phyloP scores from a whole-genome alignment of 169 alveolate species.

The Sarcocystis neurona region DNA sequence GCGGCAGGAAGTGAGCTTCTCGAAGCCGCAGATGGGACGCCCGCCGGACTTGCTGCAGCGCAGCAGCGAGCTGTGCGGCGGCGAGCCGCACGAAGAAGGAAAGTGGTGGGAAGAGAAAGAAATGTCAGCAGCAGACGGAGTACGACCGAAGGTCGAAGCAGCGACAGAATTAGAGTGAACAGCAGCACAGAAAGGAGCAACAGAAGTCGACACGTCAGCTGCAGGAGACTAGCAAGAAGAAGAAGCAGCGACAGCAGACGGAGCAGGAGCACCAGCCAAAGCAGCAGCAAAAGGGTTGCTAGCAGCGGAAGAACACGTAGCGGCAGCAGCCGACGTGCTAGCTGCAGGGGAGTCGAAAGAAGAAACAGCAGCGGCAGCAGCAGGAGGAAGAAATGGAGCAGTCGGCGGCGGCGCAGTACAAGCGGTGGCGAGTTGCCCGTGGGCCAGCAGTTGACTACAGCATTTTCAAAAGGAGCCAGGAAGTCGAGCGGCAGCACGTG shows the following conservation, averaged over 20 bases:
- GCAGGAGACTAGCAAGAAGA: too few species aligned
- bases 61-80: too few species aligned
- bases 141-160: neutral
- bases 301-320: neutral
- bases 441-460: neutral
- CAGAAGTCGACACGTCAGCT: too few species aligned
- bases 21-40: too few species aligned
- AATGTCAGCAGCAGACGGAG: too few species aligned
- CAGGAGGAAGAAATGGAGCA: neutral
- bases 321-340: neutral
- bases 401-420: neutral
- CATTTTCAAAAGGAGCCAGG: neutral
- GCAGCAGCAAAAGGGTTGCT: neutral
- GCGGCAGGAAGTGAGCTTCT: too few species aligned
- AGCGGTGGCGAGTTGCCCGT: neutral
- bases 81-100: too few species aligned
- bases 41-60: too few species aligned
- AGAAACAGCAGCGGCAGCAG: slow-evolving; percentile 24
- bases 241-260: neutral
- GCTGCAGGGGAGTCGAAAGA: neutral
- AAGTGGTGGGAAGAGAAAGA: too few species aligned
- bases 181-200: neutral
- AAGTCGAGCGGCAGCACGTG: neutral
- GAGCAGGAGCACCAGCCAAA: neutral
- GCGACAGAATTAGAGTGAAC: neutral